Base-by-base conservation (phyloP, 441 rosid genomes). In the Mallotus repandus region DNA sequence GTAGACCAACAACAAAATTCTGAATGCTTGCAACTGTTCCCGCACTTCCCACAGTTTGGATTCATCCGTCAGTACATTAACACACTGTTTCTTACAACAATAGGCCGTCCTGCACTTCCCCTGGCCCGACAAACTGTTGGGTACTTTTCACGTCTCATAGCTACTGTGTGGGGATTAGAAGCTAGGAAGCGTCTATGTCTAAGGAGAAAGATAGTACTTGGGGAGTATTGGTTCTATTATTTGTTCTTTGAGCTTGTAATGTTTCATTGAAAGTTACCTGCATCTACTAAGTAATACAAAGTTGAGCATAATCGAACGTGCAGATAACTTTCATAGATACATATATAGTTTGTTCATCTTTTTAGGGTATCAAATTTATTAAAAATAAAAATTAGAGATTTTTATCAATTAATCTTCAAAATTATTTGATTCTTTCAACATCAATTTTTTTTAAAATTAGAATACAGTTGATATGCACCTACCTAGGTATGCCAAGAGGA, bases 61-160 rank as follows among this genome's bases (percentile, higher is more conserved):
- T 0, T 72, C 45, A 35, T 84, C 84, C 1, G 43, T 64, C 57
- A 45, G 69, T 69, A 80, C 76, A 56, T 76, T 22, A n/a, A 78
- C 82, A 48, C 85, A 81, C 55, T 68, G 79, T 43, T 74, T 82
- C 18, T 72, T 74, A 79, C 81, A 84, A 21, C 86, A 83, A 62
- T 80, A 76, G 0, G 70, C n/a, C n/a, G 85, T 9, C 83, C 76
- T 0, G 69, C 22, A 25, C 78, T 80, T 48, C 70, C 72, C 75
- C 75, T 71, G 29, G 19, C 45, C 1, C 78, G 57, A 55, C 80
- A 75, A 38, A 70, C 35, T 0, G 55, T 56, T 0, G 81, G 86
- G 59, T 75, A 68, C 55, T 67, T 73, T 9, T 78, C 54, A 6
- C 83, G 70, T 35, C 66, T 72, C 67, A 75, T 54, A 4, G 58